Conservation (phyloP, 176 grass and related monocot species). For the Tillandsia leiboldiana region DNA sequence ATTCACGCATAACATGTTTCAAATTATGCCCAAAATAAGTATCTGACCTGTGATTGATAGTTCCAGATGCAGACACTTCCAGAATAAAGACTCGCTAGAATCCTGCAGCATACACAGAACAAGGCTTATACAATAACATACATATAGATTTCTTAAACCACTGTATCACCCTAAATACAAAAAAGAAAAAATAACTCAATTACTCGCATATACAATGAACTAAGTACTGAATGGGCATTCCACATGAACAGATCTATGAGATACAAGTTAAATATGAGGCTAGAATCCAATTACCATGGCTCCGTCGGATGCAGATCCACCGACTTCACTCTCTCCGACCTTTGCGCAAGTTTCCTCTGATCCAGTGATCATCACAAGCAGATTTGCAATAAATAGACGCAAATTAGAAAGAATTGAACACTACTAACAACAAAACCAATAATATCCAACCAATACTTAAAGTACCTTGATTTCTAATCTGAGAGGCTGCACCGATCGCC, state of each 20-base stretch:
- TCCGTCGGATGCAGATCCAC: constrained; percentile 97
- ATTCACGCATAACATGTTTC: not conserved
- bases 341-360: constrained; percentile 93
- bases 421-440: constrained; percentile 12
- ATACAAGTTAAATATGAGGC: not conserved
- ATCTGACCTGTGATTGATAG: constrained; percentile 80
- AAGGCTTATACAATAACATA: not conserved
- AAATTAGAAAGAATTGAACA: constrained; percentile 11
- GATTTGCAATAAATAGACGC: constrained; percentile 13
- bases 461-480: constrained; percentile 99
- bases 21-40: not conserved
- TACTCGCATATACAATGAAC: not conserved
- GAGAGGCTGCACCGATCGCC: constrained; percentile 59
- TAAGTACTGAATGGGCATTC: not conserved
- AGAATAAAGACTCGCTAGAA: constrained; percentile 83
- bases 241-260: constrained; percentile 12
- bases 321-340: constrained; percentile 92
- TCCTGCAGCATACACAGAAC: constrained; percentile 46
- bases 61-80: constrained; percentile 98
- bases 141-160: not conserved
- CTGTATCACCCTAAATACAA: not conserved
- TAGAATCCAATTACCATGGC: constrained; percentile 64
- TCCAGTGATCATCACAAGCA: constrained; percentile 26
- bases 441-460: constrained; percentile 22
- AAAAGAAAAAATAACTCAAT: constrained; percentile 2